Conservation (phyloP, 208 protist genomes). For the Tritrichomonas musculus region DNA sequence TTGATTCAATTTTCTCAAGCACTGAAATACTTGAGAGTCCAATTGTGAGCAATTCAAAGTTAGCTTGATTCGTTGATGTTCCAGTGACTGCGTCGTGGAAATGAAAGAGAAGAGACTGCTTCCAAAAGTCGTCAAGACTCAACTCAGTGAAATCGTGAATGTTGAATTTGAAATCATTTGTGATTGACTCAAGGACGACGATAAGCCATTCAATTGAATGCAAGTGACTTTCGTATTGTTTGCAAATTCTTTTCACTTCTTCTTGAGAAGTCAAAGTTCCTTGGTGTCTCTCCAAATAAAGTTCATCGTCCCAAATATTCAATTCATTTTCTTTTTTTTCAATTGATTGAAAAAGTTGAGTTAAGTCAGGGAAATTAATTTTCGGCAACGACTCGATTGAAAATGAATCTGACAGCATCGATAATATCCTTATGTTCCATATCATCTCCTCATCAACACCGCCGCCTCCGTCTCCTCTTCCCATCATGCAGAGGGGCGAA, state of each 20-base stretch:
- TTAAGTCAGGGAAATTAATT: not conserved
- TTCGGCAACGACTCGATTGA: not conserved
- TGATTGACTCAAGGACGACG: not conserved
- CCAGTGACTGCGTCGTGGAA: constrained; percentile 9
- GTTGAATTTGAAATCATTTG: too few relatives aligned
- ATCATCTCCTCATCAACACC: constrained; percentile 34
- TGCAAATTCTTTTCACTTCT: constrained; percentile 24
- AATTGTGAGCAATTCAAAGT: not conserved
- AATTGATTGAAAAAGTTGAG: not conserved
- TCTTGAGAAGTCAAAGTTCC: constrained; percentile 36
- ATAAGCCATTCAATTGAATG: not conserved
- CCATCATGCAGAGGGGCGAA: not conserved
- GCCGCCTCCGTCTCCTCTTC: constrained; percentile 37
- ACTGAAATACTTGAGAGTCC: not conserved
- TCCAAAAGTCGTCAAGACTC: not conserved
- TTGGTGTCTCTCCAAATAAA: constrained; percentile 37
- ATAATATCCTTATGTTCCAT: not conserved
- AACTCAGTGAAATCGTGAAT: not conserved
- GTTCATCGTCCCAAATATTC: not conserved
- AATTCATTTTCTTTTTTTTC: not conserved
- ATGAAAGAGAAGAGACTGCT: not conserved
- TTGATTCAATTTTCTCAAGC: not conserved
- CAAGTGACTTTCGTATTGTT: not conserved
- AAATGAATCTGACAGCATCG: not conserved
- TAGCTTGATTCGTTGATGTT: not conserved